Evolutionary conservation across 2,329 filamentous ascomycete genomes (phyloP).

Genomic region (Fusarium sulawesiense): DNA sequence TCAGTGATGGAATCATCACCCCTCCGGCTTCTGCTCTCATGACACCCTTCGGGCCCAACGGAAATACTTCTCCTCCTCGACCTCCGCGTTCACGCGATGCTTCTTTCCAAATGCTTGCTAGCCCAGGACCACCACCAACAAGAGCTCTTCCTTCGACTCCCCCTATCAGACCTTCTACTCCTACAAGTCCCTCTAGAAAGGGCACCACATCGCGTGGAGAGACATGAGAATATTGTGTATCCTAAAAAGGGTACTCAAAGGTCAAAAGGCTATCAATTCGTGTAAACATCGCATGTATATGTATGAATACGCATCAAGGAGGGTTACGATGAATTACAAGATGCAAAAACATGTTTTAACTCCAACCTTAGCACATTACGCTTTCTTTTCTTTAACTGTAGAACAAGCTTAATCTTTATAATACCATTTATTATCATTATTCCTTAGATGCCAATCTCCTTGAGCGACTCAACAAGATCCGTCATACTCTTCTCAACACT

Average conservation of each 20-base stretch:
- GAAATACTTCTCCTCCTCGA: conserved; percentile 23
- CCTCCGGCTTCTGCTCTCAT: conserved; percentile 19
- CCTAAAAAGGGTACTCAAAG: neutral
- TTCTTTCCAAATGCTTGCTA: conserved; percentile 40
- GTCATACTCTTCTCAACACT: conserved; percentile 69
- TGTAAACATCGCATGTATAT: conserved; percentile 6
- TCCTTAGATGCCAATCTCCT: conserved; percentile 53
- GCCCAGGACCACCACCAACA: conserved; percentile 58
- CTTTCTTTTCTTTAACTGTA: neutral
- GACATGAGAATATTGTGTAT: neutral
- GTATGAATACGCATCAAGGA: conserved; percentile 6
- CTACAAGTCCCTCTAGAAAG: conserved; percentile 16
- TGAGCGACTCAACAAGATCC: conserved; percentile 73
- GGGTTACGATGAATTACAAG: conserved; percentile 8
- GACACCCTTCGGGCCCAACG: neutral
- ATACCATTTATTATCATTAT: neutral
- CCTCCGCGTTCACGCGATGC: conserved; percentile 23
- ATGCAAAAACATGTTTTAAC: conserved; percentile 13
- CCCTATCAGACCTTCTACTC: conserved; percentile 24
- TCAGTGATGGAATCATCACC: conserved; percentile 12
- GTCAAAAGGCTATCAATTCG: neutral
- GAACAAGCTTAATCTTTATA: neutral
- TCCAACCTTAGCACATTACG: neutral
- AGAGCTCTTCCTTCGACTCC: conserved; percentile 52
- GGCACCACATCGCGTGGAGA: conserved; percentile 2